These are phyloP conservation scores for Leccinum holopus DNA, from an alignment of 1,284 basidiomycete species.

Conservation along the genomic window DNA sequence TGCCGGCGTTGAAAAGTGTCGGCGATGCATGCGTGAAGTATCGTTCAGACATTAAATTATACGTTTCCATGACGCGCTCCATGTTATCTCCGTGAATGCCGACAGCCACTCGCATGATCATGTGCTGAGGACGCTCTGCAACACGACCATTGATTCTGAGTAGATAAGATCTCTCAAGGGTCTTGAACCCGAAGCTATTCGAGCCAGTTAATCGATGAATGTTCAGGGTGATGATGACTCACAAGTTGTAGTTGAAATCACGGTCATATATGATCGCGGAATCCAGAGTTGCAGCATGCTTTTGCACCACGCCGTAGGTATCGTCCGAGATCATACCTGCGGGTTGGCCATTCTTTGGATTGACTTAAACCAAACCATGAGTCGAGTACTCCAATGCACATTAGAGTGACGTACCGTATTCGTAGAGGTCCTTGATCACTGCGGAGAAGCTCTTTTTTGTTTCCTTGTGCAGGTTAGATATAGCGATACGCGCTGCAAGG, in stretches of 20 bases:
- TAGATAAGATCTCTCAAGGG: slow-evolving; percentile 96
- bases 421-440: slow-evolving; percentile 89
- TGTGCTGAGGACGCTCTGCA: slow-evolving; percentile 97
- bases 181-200: slow-evolving; percentile 96
- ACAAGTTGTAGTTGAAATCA: slow-evolving; percentile 97
- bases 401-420: slow-evolving; percentile 64
- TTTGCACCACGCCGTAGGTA: slow-evolving; percentile 82
- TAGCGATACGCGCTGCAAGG: slow-evolving; percentile 96
- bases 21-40: slow-evolving; percentile 99
- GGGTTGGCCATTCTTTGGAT: slow-evolving; percentile 90
- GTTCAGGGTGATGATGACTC: slow-evolving; percentile 28
- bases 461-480: slow-evolving; percentile 99
- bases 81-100: slow-evolving; percentile 94
- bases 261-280: slow-evolving; percentile 98
- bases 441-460: slow-evolving; percentile 97
- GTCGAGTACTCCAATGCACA: slow-evolving; percentile 4
- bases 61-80: slow-evolving; percentile 89
- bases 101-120: slow-evolving; percentile 99
- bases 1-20: slow-evolving; percentile 98
- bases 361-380: slow-evolving; percentile 61
- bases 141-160: slow-evolving; percentile 93
- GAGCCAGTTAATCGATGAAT: slow-evolving; percentile 3
- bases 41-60: slow-evolving; percentile 93
- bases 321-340: slow-evolving; percentile 93
- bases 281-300: slow-evolving; percentile 83